phyloP scores from a whole-genome alignment of 83 land plant genomes.

The Isoetes engelmannii region DNA sequence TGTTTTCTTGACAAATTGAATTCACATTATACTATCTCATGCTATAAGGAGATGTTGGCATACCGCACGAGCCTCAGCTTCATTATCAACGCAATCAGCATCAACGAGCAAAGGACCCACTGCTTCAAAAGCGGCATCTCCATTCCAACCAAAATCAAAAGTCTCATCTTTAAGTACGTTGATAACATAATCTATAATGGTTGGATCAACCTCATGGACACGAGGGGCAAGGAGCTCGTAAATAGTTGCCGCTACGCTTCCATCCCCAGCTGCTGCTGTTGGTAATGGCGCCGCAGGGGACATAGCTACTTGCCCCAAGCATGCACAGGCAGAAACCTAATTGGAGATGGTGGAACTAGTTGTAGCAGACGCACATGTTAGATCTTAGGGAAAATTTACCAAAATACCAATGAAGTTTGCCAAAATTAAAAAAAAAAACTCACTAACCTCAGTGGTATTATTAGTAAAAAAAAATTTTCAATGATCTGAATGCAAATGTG shows the following conservation, averaged over 20 bases:
- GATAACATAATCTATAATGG: slow-evolving; percentile 79
- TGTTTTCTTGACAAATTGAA: not conserved
- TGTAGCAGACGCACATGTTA: too few relatives aligned
- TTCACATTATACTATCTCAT: not conserved
- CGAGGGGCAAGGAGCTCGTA: slow-evolving; percentile 75
- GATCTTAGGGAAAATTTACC: too few relatives aligned
- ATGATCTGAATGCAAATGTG: too few relatives aligned
- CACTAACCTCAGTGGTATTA: too few relatives aligned
- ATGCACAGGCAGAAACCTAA: too few relatives aligned
- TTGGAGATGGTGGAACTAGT: too few relatives aligned
- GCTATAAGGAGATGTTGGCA: not conserved
- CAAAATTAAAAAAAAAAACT: too few relatives aligned
- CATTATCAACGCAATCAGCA: slow-evolving; percentile 63
- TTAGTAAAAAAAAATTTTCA: too few relatives aligned
- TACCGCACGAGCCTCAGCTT: slow-evolving; percentile 64
- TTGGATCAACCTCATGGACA: slow-evolving; percentile 57
- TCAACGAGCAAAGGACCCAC: slow-evolving; percentile 80
- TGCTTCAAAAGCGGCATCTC: slow-evolving; percentile 86
- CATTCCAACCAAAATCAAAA: slow-evolving; percentile 83
- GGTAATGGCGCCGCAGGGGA: slow-evolving; percentile 4
- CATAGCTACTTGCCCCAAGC: not conserved
- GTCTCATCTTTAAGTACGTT: slow-evolving; percentile 91
- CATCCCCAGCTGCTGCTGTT: slow-evolving; percentile 18
- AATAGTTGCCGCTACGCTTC: slow-evolving; percentile 55
- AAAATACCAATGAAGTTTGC: too few relatives aligned